Evolutionary conservation across 169 alveolate genomes (phyloP).

Genomic region (Plasmodium malariae): DNA sequence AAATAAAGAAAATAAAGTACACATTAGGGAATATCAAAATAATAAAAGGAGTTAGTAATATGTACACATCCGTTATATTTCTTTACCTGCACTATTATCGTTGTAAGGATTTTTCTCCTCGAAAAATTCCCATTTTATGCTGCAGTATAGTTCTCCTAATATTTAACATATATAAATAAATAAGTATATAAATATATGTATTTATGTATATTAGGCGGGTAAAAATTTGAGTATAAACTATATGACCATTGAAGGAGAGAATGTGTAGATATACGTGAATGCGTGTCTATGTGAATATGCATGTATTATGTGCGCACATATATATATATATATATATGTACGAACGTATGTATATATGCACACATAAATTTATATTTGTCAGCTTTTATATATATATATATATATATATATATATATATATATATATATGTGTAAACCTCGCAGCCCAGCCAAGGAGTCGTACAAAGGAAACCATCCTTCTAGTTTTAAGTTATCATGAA

Average conservation of each 20-base stretch:
- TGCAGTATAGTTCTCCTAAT: constrained; percentile 71
- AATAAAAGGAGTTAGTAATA: neutral
- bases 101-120: constrained; percentile 78
- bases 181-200: no score
- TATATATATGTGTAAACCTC: constrained; percentile 38
- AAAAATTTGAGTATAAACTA: neutral
- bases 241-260: no score
- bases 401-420: neutral
- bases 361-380: no score
- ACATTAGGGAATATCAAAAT: neutral
- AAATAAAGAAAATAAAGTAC: constrained; percentile 2
- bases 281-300: no score
- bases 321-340: no score
- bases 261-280: no score
- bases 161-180: constrained; percentile 1
- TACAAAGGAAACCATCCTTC: constrained; percentile 79
- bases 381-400: neutral
- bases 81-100: constrained; percentile 73
- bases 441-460: constrained; percentile 69
- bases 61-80: neutral
- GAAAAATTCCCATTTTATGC: constrained; percentile 73
- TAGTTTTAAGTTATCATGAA: constrained; percentile 62
- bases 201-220: no score
- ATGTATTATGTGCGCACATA: no score
- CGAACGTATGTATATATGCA: no score